Conservation (phyloP, 2,329 filamentous ascomycete species). For the Ophiostoma populinum region DNA sequence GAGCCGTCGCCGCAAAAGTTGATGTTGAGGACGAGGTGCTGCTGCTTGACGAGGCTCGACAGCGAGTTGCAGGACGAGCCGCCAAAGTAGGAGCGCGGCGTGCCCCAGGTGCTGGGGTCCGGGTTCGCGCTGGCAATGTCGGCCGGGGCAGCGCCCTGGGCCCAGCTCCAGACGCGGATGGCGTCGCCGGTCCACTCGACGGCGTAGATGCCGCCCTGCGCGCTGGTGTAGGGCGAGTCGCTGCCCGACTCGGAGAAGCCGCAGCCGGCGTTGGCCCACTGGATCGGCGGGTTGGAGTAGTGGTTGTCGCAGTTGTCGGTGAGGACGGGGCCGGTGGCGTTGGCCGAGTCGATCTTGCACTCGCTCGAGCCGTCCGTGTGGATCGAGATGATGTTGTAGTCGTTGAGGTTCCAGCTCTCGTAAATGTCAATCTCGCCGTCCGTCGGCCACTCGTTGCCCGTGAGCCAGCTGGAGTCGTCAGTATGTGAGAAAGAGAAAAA, state of each 20-base stretch:
- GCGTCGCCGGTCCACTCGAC: constrained; percentile 24
- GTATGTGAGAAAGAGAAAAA: too few relatives aligned
- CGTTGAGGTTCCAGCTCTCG: constrained; percentile 43
- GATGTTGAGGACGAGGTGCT: constrained; percentile 60
- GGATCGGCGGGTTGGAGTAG: constrained; percentile 13
- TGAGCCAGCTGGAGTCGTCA: constrained; percentile 34
- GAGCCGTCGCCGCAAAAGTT: constrained; percentile 60
- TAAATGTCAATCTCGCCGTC: constrained; percentile 52
- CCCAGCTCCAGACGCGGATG: constrained; percentile 26
- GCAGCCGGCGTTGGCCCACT: constrained; percentile 25
- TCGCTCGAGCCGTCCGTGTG: constrained; percentile 26
- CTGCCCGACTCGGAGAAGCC: constrained; percentile 17
- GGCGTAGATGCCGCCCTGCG: constrained; percentile 17
- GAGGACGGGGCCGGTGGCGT: constrained; percentile 17
- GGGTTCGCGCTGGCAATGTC: constrained; percentile 28
- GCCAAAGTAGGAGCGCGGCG: constrained; percentile 43
- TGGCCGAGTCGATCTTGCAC: constrained; percentile 14
- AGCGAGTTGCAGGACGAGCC: constrained; percentile 40
- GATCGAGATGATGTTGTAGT: constrained; percentile 38
- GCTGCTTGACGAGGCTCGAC: constrained; percentile 40
- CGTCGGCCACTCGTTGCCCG: constrained; percentile 37
- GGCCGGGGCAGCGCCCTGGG: constrained; percentile 15
- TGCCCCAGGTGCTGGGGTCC: constrained; percentile 46
- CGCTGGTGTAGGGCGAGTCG: constrained; percentile 3
- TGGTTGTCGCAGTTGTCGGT: constrained; percentile 23